A percentile compares a stretch with the other conserved stretches of the same genome.
These are phyloP conservation scores for Apiospora kogelbergensis DNA, from an alignment of 2,329 filamentous ascomycete genomes.

Conservation along the genomic window DNA sequence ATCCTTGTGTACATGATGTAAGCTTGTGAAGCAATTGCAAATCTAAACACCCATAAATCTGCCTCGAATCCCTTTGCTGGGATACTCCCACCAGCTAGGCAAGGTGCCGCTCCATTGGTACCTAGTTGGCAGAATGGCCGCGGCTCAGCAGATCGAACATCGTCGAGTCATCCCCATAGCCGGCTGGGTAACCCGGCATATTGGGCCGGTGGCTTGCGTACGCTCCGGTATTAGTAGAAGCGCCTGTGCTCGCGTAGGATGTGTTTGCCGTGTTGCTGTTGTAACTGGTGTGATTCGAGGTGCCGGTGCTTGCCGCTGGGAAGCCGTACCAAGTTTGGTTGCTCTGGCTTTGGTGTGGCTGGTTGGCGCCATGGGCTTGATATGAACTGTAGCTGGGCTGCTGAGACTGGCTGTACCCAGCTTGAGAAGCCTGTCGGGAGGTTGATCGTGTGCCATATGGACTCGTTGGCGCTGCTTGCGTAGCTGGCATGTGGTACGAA, in stretches of 20 bases:
- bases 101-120: not conserved
- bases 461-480: constrained; percentile 20
- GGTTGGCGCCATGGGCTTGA: constrained; percentile 14
- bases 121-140: constrained; percentile 3
- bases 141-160: constrained; percentile 27
- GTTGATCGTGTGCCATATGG: constrained; percentile 26
- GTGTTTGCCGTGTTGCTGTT: constrained; percentile 21
- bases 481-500: constrained; percentile 21
- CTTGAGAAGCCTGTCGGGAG: constrained; percentile 23
- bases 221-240: constrained; percentile 15
- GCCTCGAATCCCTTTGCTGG: not conserved
- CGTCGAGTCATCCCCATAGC: constrained; percentile 25
- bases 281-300: constrained; percentile 21
- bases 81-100: too few relatives aligned
- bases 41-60: not conserved
- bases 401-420: constrained; percentile 28
- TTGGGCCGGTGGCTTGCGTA: constrained; percentile 23
- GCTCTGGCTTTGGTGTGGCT: constrained; percentile 21
- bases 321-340: constrained; percentile 37
- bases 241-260: constrained; percentile 16
- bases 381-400: constrained; percentile 30
- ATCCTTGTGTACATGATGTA: not conserved
- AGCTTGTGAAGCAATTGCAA: not conserved
- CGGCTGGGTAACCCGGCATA: constrained; percentile 21
- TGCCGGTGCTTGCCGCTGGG: constrained; percentile 21